A percentile compares a stretch with the other conserved stretches of the same genome.
Conservation (phyloP, 495 filamentous ascomycete species). For the Astrothelium subdiscretum region DNA sequence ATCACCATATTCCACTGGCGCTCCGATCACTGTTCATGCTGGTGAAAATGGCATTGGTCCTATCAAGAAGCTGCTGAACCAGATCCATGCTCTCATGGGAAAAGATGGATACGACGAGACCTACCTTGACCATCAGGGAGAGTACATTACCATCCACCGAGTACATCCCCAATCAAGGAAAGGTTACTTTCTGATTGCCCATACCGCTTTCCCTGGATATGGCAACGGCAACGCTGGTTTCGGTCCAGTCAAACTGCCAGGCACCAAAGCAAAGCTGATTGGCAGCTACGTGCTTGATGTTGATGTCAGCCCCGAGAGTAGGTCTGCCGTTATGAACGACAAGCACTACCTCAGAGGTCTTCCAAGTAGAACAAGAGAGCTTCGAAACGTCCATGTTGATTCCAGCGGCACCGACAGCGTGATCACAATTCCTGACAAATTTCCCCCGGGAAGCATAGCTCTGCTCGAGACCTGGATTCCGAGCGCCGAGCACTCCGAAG, state of each 20-base stretch:
- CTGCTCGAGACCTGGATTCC: conserved; percentile 95
- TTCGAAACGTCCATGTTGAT: conserved; percentile 61
- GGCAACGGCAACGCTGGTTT: conserved; percentile 67
- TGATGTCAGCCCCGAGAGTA: conserved; percentile 54
- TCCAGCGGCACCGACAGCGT: conserved; percentile 55
- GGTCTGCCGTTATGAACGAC: conserved; percentile 51
- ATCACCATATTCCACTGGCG: conserved; percentile 52
- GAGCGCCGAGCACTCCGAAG: conserved; percentile 61
- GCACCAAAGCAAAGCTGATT: conserved; percentile 62
- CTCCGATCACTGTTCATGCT: conserved; percentile 45
- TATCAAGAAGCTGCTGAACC: conserved; percentile 82
- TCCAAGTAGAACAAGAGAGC: conserved; percentile 61
- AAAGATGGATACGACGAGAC: conserved; percentile 89
- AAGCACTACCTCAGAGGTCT: conserved; percentile 63
- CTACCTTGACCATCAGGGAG: conserved; percentile 87
- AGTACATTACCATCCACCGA: conserved; percentile 92
- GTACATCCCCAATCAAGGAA: conserved; percentile 83
- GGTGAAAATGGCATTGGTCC: conserved; percentile 67
- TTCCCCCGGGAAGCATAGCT: conserved; percentile 87
- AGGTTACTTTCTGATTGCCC: conserved; percentile 88
- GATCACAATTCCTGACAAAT: conserved; percentile 66
- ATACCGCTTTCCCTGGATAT: conserved; percentile 86
- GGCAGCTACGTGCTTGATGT: conserved; percentile 86
- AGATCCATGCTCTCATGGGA: conserved; percentile 88
- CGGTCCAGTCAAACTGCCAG: conserved; percentile 61